Conservation (phyloP, 177 flowering plant genomes). For the Vitis hybrid region DNA sequence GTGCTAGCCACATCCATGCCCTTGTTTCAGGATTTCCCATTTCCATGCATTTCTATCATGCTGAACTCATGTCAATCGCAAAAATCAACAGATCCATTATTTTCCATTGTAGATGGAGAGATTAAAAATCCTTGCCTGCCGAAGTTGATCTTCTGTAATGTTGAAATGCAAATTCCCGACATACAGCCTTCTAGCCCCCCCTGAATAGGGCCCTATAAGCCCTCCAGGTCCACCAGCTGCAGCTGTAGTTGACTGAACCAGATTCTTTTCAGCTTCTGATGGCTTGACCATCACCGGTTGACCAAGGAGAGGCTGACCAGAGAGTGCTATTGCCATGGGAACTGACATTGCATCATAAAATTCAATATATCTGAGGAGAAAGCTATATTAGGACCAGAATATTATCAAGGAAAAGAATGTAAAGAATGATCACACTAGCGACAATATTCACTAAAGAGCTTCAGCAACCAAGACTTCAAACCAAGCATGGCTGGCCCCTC, state of each 20-base stretch:
- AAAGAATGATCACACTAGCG: not conserved
- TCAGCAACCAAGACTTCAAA: too few relatives aligned
- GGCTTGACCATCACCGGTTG: slow-evolving; percentile 96
- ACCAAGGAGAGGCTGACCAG: slow-evolving; percentile 88
- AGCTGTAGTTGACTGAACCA: slow-evolving; percentile 72
- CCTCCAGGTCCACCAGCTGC: slow-evolving; percentile 53
- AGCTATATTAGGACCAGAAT: not conserved
- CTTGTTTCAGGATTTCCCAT: too few relatives aligned
- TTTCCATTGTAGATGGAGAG: too few relatives aligned
- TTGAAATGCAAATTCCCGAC: slow-evolving; percentile 87
- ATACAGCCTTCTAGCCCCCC: slow-evolving; percentile 83
- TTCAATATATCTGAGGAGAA: slow-evolving; percentile 71
- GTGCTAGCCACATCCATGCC: too few relatives aligned
- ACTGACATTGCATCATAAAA: slow-evolving; percentile 95
- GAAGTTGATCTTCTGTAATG: slow-evolving; percentile 83
- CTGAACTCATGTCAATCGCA: too few relatives aligned
- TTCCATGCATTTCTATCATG: too few relatives aligned
- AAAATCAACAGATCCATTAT: too few relatives aligned
- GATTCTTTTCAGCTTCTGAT: slow-evolving; percentile 95
- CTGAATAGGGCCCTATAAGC: slow-evolving; percentile 60
- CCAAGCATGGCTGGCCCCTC: too few relatives aligned
- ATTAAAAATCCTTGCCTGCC: slow-evolving; percentile 46
- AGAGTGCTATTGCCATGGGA: slow-evolving; percentile 96
- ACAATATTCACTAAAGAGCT: too few relatives aligned
- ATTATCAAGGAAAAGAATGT: not conserved